Base-by-base conservation (phyloP, 106 monocot species). In the Vanilla planifolia region DNA sequence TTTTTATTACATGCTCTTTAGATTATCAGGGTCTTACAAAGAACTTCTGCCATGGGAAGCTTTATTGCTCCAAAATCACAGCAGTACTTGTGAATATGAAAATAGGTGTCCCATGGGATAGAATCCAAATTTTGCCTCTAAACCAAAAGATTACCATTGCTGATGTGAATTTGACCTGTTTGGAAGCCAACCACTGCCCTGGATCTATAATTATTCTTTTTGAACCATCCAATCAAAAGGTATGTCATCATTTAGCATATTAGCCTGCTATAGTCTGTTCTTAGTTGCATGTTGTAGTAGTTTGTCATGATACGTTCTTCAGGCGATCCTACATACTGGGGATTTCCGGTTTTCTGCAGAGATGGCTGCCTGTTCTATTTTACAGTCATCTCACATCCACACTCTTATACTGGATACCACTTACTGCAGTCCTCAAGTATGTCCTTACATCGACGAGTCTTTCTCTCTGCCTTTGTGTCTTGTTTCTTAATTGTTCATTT, bases 101-200 rank as follows among this genome's bases (percentile, higher is more conserved):
- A 66, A 88, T 98, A 66, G 98, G 98, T 35, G 68, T 98, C 24
- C 68, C 88, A 62, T 79, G 81, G 81, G 88, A 91, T 46, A 79
- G 61, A 62, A 45, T 98, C 43, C 79, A 92, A 51, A 65, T 92
- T 47, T 69, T 98, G 68, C 79, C 98, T 25, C 66, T 98, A 8
- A 89, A 89, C 55, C 61, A 85, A 77, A 92, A 73, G 56, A 77
- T 85, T 41, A 74, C 25, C 17, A 65, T 98, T 70, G 74, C 71
- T 59, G 88, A 85, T 62, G 75, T 88, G 30, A 72, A 35, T 52
- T 68, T 98, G 61, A 85, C 79, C 51, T 98, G 81, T 65, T 79
- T 98, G 34, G 98, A 98, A 78, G 98, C 98, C 43, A 98, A 98
- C 28, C 98, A 98, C 64, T 98, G 98, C 48, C 98, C 98, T 60